These are phyloP conservation scores for Kuraishia piskuri DNA, from an alignment of 805 yeast genomes.

Conservation along the genomic window DNA sequence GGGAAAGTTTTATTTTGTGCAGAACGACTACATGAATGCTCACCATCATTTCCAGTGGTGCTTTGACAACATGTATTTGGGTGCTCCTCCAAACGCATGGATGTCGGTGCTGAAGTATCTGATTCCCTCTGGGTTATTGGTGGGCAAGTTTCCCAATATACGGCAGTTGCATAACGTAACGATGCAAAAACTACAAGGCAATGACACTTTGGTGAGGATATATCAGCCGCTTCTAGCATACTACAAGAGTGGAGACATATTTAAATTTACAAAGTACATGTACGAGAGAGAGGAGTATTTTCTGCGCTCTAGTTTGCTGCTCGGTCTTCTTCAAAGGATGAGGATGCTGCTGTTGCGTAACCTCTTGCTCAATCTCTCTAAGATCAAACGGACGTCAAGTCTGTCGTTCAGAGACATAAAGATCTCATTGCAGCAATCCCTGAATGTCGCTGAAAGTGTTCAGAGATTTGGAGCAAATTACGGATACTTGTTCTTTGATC, in stretches of 20 bases:
- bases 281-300: conserved; percentile 28
- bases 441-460: conserved; percentile 3
- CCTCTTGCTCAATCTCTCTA: conserved; percentile 10
- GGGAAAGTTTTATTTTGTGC: conserved; percentile 45
- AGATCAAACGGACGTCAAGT: background rate
- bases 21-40: conserved; percentile 38
- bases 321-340: conserved; percentile 37
- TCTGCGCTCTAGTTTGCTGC: conserved; percentile 25
- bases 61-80: conserved; percentile 24
- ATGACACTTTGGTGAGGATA: conserved; percentile 14
- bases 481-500: background rate
- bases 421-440: conserved; percentile 17
- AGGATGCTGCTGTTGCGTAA: conserved; percentile 39
- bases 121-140: conserved; percentile 41
- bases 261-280: conserved; percentile 24
- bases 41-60: conserved; percentile 45
- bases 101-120: conserved; percentile 33
- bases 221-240: conserved; percentile 29
- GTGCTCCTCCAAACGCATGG: conserved; percentile 20
- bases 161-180: conserved; percentile 9
- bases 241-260: conserved; percentile 34
- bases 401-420: conserved; percentile 15
- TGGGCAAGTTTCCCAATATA: conserved; percentile 42
- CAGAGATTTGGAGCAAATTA: background rate
- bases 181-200: background rate